Base-by-base conservation (phyloP, 78 protist species). In the Dictyostelium brefeldianum region DNA sequence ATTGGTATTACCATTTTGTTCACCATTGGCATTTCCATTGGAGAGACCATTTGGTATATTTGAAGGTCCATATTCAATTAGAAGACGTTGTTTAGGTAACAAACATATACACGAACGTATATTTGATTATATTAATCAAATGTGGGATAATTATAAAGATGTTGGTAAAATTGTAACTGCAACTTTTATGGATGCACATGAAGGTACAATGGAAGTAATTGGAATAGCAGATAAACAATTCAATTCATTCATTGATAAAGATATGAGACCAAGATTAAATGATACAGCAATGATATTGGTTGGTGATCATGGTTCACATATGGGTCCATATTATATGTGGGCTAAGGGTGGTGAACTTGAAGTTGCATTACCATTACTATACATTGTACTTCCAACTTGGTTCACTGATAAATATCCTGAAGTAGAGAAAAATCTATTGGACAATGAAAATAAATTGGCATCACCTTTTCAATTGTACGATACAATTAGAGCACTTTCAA, bases 311-410 rank as follows among this genome's bases (percentile, higher is more conserved):
- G 95, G 95, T 8, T 77, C 83, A 8, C 83, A 64, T 29, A 71
- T 81, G 83, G 77, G 77, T 41, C 74, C 59, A 6, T 85, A 85
- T 50, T 85, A 85, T 54, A 15, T 74, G 41, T 83, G 81, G 81
- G 71, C 81, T 29, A n/a, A 29, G 15, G 77, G 74, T 59, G 92
- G 92, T 59, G 22, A 46, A 14, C n/a, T 85, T 1, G 92, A 85
- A 75, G 83, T 75, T 9, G 50, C 92, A 20, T 20, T 59, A 27
- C 92, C 92, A 4, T 11, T 67, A 17, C 64, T 85, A 10, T 74
- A 80, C 69, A 41, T 90, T 5, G 75, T 53, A 10, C 41, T 90
- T 8, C 95, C 95, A 41, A 80, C 36, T 4, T 90, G 95, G 95
- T 75, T 90, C 67, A 27, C 83, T 18, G 71, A 69, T 14, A 56